Conservation (phyloP, 108 stramenopile species). For the Nitzschia putrida region DNA sequence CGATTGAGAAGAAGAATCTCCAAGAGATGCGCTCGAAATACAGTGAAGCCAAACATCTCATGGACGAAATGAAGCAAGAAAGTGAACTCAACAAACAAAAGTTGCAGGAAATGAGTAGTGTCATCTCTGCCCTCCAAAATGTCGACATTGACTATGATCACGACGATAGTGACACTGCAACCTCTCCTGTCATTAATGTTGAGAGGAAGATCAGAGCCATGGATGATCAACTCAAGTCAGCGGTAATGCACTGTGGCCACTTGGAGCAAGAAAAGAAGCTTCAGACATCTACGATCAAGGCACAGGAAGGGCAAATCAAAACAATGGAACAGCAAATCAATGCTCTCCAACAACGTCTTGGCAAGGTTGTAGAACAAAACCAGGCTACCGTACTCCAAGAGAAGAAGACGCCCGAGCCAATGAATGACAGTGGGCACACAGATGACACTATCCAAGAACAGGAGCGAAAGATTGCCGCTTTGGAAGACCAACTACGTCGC, state of each 20-base stretch:
- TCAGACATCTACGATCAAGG: conserved; percentile 19
- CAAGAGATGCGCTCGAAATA: conserved; percentile 23
- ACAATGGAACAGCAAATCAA: conserved; percentile 27
- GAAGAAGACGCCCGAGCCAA: conserved; percentile 8
- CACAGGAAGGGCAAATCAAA: conserved; percentile 26
- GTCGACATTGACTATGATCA: conserved; percentile 19
- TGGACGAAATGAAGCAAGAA: conserved; percentile 31
- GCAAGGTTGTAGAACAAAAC: neutral
- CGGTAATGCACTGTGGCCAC: conserved; percentile 23
- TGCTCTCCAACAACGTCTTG: conserved; percentile 2
- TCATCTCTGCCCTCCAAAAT: conserved; percentile 20
- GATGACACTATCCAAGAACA: conserved; percentile 6
- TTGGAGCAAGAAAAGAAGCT: conserved; percentile 24
- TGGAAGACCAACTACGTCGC: conserved; percentile 17
- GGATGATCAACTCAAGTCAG: conserved; percentile 15
- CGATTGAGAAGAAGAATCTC: conserved; percentile 1
- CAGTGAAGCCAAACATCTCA: conserved; percentile 20
- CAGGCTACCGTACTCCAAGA: neutral
- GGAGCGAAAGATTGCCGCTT: conserved; percentile 6
- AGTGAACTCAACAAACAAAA: conserved; percentile 18
- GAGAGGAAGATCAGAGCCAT: conserved; percentile 35
- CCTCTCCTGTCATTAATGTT: conserved; percentile 15
- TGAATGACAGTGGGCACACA: neutral
- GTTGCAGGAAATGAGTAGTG: conserved; percentile 32
- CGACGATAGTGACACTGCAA: neutral